Conservation (phyloP, 2,329 filamentous ascomycete species). For the Pezicula radicicola region DNA sequence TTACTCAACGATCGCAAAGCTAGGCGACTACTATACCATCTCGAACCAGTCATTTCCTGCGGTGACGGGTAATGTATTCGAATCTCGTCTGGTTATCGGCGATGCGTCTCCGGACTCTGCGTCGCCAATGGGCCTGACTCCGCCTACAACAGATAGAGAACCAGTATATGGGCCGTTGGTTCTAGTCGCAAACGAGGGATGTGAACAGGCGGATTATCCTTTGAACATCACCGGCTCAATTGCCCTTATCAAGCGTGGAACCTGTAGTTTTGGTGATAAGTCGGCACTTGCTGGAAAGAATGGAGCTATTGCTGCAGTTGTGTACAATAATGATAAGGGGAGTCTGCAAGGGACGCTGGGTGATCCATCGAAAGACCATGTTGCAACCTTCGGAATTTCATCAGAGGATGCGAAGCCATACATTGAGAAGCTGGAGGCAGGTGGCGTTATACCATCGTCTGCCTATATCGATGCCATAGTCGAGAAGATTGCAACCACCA, state of each 20-base stretch:
- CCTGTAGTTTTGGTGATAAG: conserved; percentile 70
- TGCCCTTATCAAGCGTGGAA: conserved; percentile 67
- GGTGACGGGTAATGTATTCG: conserved; percentile 55
- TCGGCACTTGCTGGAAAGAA: conserved; percentile 64
- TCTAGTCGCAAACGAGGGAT: conserved; percentile 62
- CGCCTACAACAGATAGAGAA: conserved; percentile 57
- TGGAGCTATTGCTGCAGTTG: conserved; percentile 66
- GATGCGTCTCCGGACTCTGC: conserved; percentile 47
- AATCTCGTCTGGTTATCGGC: conserved; percentile 56
- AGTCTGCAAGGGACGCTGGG: conserved; percentile 67
- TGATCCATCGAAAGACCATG: conserved; percentile 52
- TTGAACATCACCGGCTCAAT: conserved; percentile 57
- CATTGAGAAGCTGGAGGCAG: conserved; percentile 48
- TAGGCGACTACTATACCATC: conserved; percentile 59
- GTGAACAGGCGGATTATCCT: conserved; percentile 61
- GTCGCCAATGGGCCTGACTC: conserved; percentile 61
- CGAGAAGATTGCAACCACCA: conserved; percentile 35
- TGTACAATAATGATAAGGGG: conserved; percentile 68
- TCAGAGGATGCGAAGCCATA: conserved; percentile 55
- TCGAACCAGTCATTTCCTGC: conserved; percentile 64
- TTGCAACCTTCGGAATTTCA: conserved; percentile 67
- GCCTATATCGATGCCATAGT: conserved; percentile 60
- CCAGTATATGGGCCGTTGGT: conserved; percentile 57
- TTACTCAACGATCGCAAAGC: conserved; percentile 47
- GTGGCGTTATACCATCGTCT: conserved; percentile 47